Base-by-base conservation (phyloP, 2,329 filamentous ascomycete genomes). In the Alternaria incomplexa region DNA sequence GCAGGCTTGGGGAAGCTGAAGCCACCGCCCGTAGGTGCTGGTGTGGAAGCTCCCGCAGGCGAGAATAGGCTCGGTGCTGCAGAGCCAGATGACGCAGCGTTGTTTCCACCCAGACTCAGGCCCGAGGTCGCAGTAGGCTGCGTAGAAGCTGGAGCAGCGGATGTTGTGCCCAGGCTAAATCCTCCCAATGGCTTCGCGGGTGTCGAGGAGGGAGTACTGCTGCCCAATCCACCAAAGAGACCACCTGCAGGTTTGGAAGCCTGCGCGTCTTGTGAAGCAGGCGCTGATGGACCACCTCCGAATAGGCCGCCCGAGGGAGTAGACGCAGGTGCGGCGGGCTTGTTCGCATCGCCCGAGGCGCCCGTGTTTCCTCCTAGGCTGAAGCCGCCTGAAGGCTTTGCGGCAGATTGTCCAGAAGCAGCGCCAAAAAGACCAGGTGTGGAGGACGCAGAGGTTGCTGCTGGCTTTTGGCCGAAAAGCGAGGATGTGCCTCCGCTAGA, bases 191-290 rank as follows among this genome's bases (percentile, higher is more conserved):
- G 66, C 57, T 76, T 79, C 30, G 77, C 71, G 11, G 75, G 72
- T 36, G 74, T 74, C 25, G 72, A 68, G 36, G 76, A 70, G 30
- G 75, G 72, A 3, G 74, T 74, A 57, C 69, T 71, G 40, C 73
- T 74, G 60, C 72, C 72, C 40, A 74, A 54, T 22, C 62, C 64
- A 17, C 65, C 66, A 45, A 79, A 78, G 48, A 75, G 69, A 26
- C 72, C 66, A 25, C 61, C 61, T 30, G 61, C 56, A 44, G 76
- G 67, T 62, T 78, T 77, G 40, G 76, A 65, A 23, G 77, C 72
- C 75, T 80, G 73, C 63, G 73, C 56, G 50, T 66, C 64, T 73
- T 73, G 60, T 67, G 76, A 64, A 77, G 78, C 26, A 78, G 69
- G 48, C 65, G 69, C 58, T 63, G 72, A 62, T 67, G 70, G 58